phyloP scores from a whole-genome alignment of 352 stramenopile species.

The Phytophthora sp. region DNA sequence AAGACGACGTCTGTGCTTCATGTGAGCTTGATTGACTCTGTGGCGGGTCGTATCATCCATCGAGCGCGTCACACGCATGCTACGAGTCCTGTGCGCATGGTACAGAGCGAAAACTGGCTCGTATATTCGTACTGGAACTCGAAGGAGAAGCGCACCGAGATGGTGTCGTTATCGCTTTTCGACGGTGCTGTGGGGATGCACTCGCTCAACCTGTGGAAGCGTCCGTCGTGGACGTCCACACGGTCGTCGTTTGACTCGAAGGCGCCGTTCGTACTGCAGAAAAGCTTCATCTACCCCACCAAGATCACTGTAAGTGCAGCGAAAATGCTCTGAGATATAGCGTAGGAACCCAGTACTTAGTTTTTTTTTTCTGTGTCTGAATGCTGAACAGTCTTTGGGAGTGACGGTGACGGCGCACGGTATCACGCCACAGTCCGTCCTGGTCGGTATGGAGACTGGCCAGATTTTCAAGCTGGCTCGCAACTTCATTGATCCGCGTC shows the following conservation, averaged over 20 bases:
- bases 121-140: constrained; percentile 97
- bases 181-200: constrained; percentile 96
- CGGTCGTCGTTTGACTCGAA: constrained; percentile 94
- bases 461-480: constrained; percentile 94
- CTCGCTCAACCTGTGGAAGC: constrained; percentile 94
- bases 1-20: constrained; percentile 67
- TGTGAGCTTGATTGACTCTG: constrained; percentile 94
- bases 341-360: too few relatives aligned
- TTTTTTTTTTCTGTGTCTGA: too few relatives aligned
- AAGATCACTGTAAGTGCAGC: constrained; percentile 78
- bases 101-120: constrained; percentile 96
- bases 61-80: constrained; percentile 89
- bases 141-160: constrained; percentile 84
- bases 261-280: constrained; percentile 93
- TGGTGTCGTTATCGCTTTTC: constrained; percentile 91
- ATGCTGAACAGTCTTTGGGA: constrained; percentile 88
- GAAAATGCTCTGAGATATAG: too few relatives aligned
- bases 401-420: constrained; percentile 93
- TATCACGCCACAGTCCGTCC: constrained; percentile 95
- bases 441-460: constrained; percentile 92
- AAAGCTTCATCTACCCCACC: constrained; percentile 94
- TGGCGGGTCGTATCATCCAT: constrained; percentile 94
- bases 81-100: constrained; percentile 64
- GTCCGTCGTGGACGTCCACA: constrained; percentile 85
- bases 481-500: constrained; percentile 93